These are phyloP conservation scores for Mortierella polycephala DNA, from an alignment of 371 early-diverging fungal genomes.

Conservation along the genomic window DNA sequence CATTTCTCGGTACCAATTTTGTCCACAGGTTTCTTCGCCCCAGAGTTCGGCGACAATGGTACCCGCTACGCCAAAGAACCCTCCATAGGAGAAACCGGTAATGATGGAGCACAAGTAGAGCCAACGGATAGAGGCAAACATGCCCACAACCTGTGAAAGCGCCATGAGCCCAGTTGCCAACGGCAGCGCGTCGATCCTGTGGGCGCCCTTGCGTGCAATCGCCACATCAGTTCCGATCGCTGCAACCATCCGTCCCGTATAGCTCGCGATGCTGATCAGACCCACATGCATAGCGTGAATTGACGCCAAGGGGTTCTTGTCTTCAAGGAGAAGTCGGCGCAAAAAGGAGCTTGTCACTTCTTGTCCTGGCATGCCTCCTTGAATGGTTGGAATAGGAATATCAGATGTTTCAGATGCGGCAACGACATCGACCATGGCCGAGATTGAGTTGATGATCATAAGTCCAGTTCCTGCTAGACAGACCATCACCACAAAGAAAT, in stretches of 20 bases:
- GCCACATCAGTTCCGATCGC: constrained; percentile 38
- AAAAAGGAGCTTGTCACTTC: no score
- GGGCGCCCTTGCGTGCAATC: constrained; percentile 19
- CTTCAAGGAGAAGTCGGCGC: background rate
- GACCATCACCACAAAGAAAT: constrained; percentile 34
- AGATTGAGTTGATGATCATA: constrained; percentile 52
- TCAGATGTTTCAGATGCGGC: constrained; percentile 13
- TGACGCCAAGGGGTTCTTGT: constrained; percentile 14
- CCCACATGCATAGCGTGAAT: constrained; percentile 38
- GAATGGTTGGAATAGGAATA: no score
- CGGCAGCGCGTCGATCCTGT: constrained; percentile 30
- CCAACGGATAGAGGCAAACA: constrained; percentile 38
- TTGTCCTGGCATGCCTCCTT: no score
- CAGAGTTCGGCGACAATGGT: constrained; percentile 50
- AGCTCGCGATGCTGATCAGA: constrained; percentile 43
- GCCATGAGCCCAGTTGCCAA: constrained; percentile 32
- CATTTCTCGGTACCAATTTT: constrained; percentile 28
- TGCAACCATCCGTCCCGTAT: constrained; percentile 22
- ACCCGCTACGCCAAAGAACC: constrained; percentile 49
- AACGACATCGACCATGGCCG: constrained; percentile 38
- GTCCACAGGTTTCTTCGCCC: constrained; percentile 47
- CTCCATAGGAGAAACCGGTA: constrained; percentile 45
- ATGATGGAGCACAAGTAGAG: constrained; percentile 27
- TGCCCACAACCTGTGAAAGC: constrained; percentile 28
- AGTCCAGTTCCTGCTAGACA: constrained; percentile 41